Conservation (phyloP, 192 early-diverging fungal genomes). For the Podila epigama region DNA sequence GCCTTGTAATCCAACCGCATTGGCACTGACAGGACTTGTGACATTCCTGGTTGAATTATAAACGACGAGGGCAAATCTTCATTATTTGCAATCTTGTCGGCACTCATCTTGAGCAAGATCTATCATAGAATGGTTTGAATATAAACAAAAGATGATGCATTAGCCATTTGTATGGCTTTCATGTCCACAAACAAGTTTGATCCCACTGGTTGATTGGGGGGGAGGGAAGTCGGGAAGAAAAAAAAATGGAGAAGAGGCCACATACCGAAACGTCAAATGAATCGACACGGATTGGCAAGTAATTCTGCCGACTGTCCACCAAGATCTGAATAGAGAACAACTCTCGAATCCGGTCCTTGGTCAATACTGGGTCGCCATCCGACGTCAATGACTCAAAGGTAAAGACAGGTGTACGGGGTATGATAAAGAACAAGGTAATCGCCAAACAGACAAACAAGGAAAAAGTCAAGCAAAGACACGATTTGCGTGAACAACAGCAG, state of each 20-base stretch:
- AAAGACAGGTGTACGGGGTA: slow-evolving; percentile 23
- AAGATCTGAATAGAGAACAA: slow-evolving; percentile 20
- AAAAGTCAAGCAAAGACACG: slow-evolving; percentile 10
- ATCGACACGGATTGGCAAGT: slow-evolving; percentile 23
- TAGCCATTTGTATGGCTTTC: too few species aligned
- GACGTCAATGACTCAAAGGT: slow-evolving; percentile 20
- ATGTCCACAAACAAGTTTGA: too few species aligned
- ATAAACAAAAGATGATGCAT: not conserved
- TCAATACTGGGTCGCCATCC: not conserved
- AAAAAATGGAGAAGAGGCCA: not conserved
- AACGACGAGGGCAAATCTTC: not conserved
- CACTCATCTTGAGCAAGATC: slow-evolving; percentile 1
- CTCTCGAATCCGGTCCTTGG: slow-evolving; percentile 20
- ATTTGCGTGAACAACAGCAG: slow-evolving; percentile 18
- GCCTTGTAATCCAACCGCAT: slow-evolving; percentile 30
- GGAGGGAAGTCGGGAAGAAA: not conserved
- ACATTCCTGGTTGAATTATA: slow-evolving; percentile 13
- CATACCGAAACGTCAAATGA: slow-evolving; percentile 17
- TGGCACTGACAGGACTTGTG: slow-evolving; percentile 14
- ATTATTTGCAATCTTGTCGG: slow-evolving; percentile 23
- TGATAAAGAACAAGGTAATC: slow-evolving; percentile 20
- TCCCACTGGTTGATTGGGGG: too few species aligned
- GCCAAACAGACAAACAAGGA: slow-evolving; percentile 13
- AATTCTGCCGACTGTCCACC: slow-evolving; percentile 32
- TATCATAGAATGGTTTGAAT: not conserved